Conservation (phyloP, 1,139 yeast species). For the Kodamaea fungicola region DNA sequence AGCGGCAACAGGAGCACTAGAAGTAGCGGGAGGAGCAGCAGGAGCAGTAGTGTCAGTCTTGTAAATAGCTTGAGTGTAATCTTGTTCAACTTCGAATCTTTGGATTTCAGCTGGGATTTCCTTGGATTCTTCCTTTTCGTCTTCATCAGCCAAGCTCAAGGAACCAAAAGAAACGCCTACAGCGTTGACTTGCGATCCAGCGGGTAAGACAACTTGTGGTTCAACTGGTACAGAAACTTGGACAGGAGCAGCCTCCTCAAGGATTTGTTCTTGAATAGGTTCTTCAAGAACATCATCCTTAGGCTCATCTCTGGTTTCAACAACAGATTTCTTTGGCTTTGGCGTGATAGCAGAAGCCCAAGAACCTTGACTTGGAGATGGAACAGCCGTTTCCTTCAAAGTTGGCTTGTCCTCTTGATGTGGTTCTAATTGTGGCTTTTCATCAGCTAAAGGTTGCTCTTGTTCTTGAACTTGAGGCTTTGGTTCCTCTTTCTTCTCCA, state of each 20-base stretch:
- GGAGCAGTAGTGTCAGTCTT: conserved; percentile 3
- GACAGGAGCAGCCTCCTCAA: conserved; percentile 14
- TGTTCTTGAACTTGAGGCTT: conserved; percentile 14
- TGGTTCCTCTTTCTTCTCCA: conserved; percentile 14
- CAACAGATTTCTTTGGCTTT: conserved; percentile 18
- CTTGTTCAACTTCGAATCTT: conserved; percentile 14
- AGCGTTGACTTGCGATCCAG: conserved; percentile 44
- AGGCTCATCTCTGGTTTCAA: conserved; percentile 5
- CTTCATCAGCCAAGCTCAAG: conserved; percentile 49
- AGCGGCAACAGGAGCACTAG: background rate
- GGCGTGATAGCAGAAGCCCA: conserved; percentile 66
- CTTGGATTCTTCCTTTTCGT: conserved; percentile 18
- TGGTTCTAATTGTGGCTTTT: conserved; percentile 2
- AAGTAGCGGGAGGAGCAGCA: background rate
- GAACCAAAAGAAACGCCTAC: conserved; percentile 74
- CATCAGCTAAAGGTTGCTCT: conserved; percentile 7
- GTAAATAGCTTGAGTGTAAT: conserved; percentile 8
- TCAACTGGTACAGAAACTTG: conserved; percentile 17
- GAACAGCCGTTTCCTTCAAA: conserved; percentile 28
- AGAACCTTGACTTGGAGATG: conserved; percentile 35
- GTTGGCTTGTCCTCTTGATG: conserved; percentile 18
- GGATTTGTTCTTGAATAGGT: conserved; percentile 8
- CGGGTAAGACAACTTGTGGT: conserved; percentile 69
- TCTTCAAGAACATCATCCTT: conserved; percentile 9
- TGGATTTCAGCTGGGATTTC: conserved; percentile 9